Evolutionary conservation across 129 eudicot species (phyloP).

Genomic region (Sambucus nigra): DNA sequence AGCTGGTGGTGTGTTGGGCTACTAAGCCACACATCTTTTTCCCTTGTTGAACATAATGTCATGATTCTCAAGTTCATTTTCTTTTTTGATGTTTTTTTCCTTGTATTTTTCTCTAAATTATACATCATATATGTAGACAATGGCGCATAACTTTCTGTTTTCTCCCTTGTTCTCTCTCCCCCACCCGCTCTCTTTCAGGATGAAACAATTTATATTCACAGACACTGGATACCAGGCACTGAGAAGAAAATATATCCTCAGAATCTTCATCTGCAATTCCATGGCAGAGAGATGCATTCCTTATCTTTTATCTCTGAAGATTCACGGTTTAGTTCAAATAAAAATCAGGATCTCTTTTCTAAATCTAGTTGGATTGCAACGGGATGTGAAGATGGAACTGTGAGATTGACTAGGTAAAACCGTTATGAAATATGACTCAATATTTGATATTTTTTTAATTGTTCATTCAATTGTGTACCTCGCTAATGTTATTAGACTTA

Average conservation of each 20-base stretch:
- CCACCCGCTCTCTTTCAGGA: constrained; percentile 34
- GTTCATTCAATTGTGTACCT: no score
- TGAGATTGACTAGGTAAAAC: constrained; percentile 77
- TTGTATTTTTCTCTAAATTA: background rate
- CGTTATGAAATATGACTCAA: background rate
- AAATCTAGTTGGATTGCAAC: constrained; percentile 60
- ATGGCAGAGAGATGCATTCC: constrained; percentile 94
- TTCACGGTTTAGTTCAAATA: constrained; percentile 17
- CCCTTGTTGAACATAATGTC: background rate
- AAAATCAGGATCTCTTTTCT: constrained; percentile 15
- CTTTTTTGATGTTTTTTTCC: background rate
- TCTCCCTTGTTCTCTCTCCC: background rate
- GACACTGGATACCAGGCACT: constrained; percentile 38
- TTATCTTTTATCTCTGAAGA: constrained; percentile 50
- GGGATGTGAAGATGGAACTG: constrained; percentile 97
- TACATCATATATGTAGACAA: background rate
- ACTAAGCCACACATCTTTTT: background rate
- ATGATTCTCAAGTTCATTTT: background rate
- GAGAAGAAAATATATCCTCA: constrained; percentile 54
- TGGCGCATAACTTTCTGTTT: background rate
- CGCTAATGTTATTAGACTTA: no score
- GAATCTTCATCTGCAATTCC: constrained; percentile 80
- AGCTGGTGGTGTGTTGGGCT: background rate
- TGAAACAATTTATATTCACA: constrained; percentile 70
- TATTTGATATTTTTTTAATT: background rate